A percentile compares a stretch with the other conserved stretches of the same genome.
These are phyloP conservation scores for Ophiostoma tasmaniense DNA, from an alignment of 2,329 filamentous ascomycete species.

Conservation along the genomic window DNA sequence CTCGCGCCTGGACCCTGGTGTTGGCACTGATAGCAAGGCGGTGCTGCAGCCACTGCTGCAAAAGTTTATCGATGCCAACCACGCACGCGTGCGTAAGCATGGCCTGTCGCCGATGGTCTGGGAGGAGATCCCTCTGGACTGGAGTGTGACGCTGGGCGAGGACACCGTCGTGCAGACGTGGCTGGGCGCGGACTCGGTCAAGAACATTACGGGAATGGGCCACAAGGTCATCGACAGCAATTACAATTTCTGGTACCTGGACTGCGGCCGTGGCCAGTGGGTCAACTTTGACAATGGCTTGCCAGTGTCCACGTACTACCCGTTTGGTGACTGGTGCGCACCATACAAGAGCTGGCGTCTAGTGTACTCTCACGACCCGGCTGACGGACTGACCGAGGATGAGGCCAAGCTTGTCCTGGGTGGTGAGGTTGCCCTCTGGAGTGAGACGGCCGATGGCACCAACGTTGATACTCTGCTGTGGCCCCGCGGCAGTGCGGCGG, in stretches of 20 bases:
- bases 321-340: constrained; percentile 72
- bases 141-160: constrained; percentile 63
- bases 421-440: constrained; percentile 76
- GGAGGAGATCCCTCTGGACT: constrained; percentile 77
- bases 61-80: constrained; percentile 63
- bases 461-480: constrained; percentile 70
- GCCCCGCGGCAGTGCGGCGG: constrained; percentile 66
- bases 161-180: constrained; percentile 74
- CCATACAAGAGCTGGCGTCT: constrained; percentile 75
- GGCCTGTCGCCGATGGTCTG: constrained; percentile 70
- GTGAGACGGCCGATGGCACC: constrained; percentile 66
- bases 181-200: constrained; percentile 56
- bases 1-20: constrained; percentile 64
- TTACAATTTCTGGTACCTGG: constrained; percentile 75
- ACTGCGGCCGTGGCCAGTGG: constrained; percentile 76
- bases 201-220: constrained; percentile 51
- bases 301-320: constrained; percentile 47
- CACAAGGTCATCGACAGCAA: constrained; percentile 66
- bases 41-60: constrained; percentile 70
- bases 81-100: constrained; percentile 52
- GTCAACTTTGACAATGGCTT: constrained; percentile 57
- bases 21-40: constrained; percentile 54
- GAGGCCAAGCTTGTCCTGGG: constrained; percentile 63
- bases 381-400: constrained; percentile 51
- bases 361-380: constrained; percentile 72